Evolutionary conservation across 139 green algal species (phyloP), one percentile per base, ranked within the genome.

Genomic region (Zygnema circumcarinatum): DNA sequence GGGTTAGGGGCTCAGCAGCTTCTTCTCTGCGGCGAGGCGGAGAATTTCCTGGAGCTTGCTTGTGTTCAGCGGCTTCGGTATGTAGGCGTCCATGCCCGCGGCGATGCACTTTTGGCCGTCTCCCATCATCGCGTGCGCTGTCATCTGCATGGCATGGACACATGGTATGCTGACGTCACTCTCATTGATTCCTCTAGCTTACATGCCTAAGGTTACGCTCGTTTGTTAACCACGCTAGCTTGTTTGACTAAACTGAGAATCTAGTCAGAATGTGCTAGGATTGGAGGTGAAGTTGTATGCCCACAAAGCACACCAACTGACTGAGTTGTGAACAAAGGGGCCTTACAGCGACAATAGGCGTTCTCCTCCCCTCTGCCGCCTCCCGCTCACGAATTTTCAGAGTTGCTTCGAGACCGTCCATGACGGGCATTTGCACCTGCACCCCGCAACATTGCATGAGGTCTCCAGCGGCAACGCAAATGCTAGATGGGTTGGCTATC

Each of bases 351-450:
- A 88, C 75, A 53, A 88, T 88, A 3, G 82, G 82, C 3, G 67
- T 88, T 31, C 62, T 73, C 31, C 25, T 33, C 1, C 75, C 36
- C 25, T 42, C 67, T 32, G 35, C 75, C 1, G 35, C 35, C 54
- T 88, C 82, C n/a, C 33, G 33, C 75, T 83, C 68, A n/a, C 82
- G 82, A 35, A 88, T 88, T 1, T 36, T 69, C 20, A 31, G 31
- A n/a, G 82, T 88, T 29, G 82, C 82, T 54, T 68, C 31, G 0
- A 88, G 38, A 3, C 82, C 82, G 38, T 88, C 80, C 75, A 83
- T 83, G 3, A 83, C 82, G 1, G 82, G 82, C 82, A 88, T 88
- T 88, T 88, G 82, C 0, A 88, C 82, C 82, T 88, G 82, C 69
- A 78, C 16, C 54, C 25, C 54, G 54, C 54, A 72, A 72, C 25